Base-by-base conservation (phyloP, 768 basidiomycete species). In the Leccinellum albellum region DNA sequence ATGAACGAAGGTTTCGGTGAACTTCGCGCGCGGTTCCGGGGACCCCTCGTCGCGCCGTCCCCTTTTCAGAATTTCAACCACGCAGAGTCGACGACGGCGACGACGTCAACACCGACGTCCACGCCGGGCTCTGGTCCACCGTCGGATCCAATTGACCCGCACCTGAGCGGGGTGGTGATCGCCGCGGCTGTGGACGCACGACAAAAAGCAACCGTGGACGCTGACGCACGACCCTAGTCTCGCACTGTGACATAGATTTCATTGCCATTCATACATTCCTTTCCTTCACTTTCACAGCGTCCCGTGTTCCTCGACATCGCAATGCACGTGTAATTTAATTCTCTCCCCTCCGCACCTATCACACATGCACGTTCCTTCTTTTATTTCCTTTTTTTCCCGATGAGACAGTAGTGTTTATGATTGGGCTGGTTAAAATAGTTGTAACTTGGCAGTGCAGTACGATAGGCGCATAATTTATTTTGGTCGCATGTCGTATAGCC, bases 21-120 rank as follows among this genome's bases (percentile, higher is more conserved):
- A 81, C 75, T 87, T 61, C 83, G 86, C 21, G 82, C 82, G 9
- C 83, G 86, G 47, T 88, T 88, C 66, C 84, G 83, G 56, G 76
- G 84, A 23, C 71, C 85, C 2, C 76, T 88, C 49, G 76, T 78
- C 17, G 84, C 79, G 0, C 85, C 85, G 0, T 77, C 83, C 0
- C 86, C 87, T 5, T 88, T 87, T 71, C 72, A 66, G n/a, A 70
- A 58, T 51, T 72, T 72, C 51, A 70, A 66, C 40, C 57, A 66
- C 6, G 47, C 61, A 0, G 70, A 72, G 1, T 68, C 68, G 42
- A 59, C 70, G 4, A 71, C 70, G 26, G 70, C 68, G 6, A 68
- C 70, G 29, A 66, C 71, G 8, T 69, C 72, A 1, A 72, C 73
- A 5, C 69, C 71, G 14, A 72, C 72, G 14, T 74, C 73, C 17